These are phyloP conservation scores for Pinguiococcus pyrenoidosus DNA, from an alignment of 108 stramenopile species.

Conservation along the genomic window DNA sequence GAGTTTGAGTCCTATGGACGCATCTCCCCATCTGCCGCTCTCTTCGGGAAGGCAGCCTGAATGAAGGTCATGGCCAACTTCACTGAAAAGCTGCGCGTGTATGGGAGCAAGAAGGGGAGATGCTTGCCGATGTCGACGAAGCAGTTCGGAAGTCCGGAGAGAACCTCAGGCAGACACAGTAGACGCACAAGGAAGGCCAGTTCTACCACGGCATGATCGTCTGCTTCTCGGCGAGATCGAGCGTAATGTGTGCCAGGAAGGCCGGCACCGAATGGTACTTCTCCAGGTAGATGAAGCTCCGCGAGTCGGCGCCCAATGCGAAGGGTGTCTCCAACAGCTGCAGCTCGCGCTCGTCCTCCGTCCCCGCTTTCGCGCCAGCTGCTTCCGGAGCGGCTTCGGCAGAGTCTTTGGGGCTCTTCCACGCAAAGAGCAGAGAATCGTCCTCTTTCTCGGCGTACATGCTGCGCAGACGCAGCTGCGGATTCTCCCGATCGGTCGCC, in stretches of 20 bases:
- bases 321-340: conserved; percentile 69
- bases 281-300: conserved; percentile 57
- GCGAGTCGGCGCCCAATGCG: conserved; percentile 42
- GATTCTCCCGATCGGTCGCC: conserved; percentile 27
- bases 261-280: conserved; percentile 73
- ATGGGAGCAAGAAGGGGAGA: too few species aligned
- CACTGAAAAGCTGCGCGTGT: too few species aligned
- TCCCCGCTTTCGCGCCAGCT: neutral
- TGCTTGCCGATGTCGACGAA: too few species aligned
- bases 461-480: conserved; percentile 66
- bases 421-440: conserved; percentile 71
- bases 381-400: neutral
- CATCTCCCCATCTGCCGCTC: too few species aligned
- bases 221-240: conserved; percentile 75
- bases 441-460: conserved; percentile 76
- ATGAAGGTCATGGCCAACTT: too few species aligned
- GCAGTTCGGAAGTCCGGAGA: too few species aligned
- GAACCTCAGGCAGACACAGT: too few species aligned
- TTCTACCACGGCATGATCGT: too few species aligned
- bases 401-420: neutral
- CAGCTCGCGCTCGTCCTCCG: conserved; percentile 21
- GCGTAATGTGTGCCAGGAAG: conserved; percentile 71
- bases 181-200: too few species aligned
- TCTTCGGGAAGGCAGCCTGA: too few species aligned
- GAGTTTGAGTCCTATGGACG: too few species aligned